Evolutionary conservation across 2,329 filamentous ascomycete genomes (phyloP).

Genomic region (Arthrocladium fulminans): DNA sequence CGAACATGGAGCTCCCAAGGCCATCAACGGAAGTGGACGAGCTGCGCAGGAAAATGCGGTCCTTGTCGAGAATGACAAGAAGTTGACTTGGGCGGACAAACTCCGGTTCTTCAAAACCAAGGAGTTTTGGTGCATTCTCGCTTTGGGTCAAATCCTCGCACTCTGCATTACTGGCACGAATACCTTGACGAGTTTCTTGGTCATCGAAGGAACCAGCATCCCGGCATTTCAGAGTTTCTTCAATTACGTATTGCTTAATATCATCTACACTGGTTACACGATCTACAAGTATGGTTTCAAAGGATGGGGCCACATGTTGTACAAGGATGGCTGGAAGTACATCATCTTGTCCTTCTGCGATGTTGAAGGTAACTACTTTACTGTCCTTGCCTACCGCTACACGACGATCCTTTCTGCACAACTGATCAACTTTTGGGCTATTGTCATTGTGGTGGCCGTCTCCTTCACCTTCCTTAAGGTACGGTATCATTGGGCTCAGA

Average conservation of each 20-base stretch:
- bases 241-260: conserved; percentile 77
- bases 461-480: conserved; percentile 77
- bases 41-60: conserved; percentile 27
- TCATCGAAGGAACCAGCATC: conserved; percentile 61
- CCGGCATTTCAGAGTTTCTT: conserved; percentile 94
- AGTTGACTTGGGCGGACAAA: conserved; percentile 35
- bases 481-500: conserved; percentile 80
- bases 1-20: conserved; percentile 31
- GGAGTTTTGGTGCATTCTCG: conserved; percentile 79
- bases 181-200: conserved; percentile 75
- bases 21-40: conserved; percentile 21
- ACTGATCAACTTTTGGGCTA: conserved; percentile 98
- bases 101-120: conserved; percentile 68
- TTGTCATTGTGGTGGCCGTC: conserved; percentile 78
- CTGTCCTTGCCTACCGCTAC: conserved; percentile 84
- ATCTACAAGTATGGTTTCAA: conserved; percentile 70
- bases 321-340: conserved; percentile 81
- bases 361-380: conserved; percentile 96
- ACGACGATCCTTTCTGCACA: conserved; percentile 89
- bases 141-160: conserved; percentile 73
- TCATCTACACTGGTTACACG: conserved; percentile 73
- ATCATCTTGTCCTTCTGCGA: conserved; percentile 87
- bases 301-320: conserved; percentile 56
- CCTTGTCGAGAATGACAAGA: conserved; percentile 29
- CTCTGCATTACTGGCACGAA: conserved; percentile 89